Base-by-base conservation (phyloP, 2,329 filamentous ascomycete species). In the Aspergillus sclerotialis region DNA sequence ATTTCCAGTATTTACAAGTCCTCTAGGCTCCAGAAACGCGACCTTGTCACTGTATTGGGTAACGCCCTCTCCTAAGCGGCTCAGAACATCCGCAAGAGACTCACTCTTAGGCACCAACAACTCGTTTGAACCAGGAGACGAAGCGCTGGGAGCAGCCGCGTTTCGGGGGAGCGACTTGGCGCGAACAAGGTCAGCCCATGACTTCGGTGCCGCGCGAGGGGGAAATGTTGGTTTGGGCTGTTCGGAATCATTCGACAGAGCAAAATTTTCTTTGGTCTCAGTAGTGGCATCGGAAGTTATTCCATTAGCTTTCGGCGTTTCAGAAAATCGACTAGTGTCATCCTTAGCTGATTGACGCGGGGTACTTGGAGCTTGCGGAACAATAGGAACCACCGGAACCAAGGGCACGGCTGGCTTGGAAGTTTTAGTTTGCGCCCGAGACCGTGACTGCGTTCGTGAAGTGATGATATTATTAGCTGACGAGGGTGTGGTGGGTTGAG, bases 1-100 rank as follows among this genome's bases (percentile, higher is more conserved):
- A 58, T 98, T 96, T 32, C 92, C 92, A 26, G 90, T 93, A 64
- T 98, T 98, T 48, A 94, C 84, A 54, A 98, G 75, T 31, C 92
- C 92, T 46, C 90, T 78, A 32, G 92, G 92, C 64, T 96, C 87
- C 32, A 98, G 73, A 54, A 95, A 95, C 12, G 83, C 72, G 46
- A 90, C 69, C 50, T 82, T 85, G 19, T 75, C 67, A 24, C 62
- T 59, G 43, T 68, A 64, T 38, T 72, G 68, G 30, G 73, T 72
- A 24, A 71, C 69, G 37, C 77, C 73, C 15, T 88, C 78, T 34
- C 75, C 76, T 58, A 89, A 92, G 17, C 77, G 75, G 32, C 74
- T 74, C 33, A 98, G 71, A 23, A 85, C 84, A 48, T 95, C 85
- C 3, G 78, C 81, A 33, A 94, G 68, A 12, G 84, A 81, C 58